Evolutionary conservation across 2,329 filamentous ascomycete genomes (phyloP), one percentile per base, ranked within the genome.

Genomic region (Pseudogymnoascus sp.): DNA sequence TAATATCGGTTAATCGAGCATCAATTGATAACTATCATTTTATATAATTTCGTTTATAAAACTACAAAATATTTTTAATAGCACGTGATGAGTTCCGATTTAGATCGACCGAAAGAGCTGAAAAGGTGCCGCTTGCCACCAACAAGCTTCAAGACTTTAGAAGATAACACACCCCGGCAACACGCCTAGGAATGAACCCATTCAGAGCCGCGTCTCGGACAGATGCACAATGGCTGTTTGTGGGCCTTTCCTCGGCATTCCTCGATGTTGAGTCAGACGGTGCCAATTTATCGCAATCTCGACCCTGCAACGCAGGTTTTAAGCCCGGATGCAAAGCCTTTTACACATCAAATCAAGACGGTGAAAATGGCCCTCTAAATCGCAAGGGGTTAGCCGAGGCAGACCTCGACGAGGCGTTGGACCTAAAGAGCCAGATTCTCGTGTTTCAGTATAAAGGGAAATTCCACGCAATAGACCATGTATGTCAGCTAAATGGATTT

Each of bases 401-500:
- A 8, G 60, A 63, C 13, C 65, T 78, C 2, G 72, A 73, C 0
- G 76, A 79, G 6, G 25, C 25, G 4, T 11, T 4, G n/a, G 75
- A 78, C 2, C 60, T 68, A 2, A 79, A 78, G 54, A 79, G 88
- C 63, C 86, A 90, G 69, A 84, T 90, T 0, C 77, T 90, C 16
- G 79, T 90, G 0, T 90, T 89, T 67, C 80, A 80, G 67, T 87
- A 87, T 69, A 81, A 80, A 62, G 84, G 82, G 2, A 85, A 82
- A 65, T 78, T 90, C n/a, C 82, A 89, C 69, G 88, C 87, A 0
- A 77, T 90, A 21, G 86, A 90, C 65, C 86, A 90, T 76, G 86
- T 89, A 70, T 78, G 82, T 74, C 14, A 51, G 14, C 23, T 14
- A 51, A 43, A 51, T 61, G 48, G 34, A 21, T 48, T 34, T 62